These are phyloP conservation scores for Ambispora gerdemannii DNA, from an alignment of 192 early-diverging fungal species.

Conservation along the genomic window DNA sequence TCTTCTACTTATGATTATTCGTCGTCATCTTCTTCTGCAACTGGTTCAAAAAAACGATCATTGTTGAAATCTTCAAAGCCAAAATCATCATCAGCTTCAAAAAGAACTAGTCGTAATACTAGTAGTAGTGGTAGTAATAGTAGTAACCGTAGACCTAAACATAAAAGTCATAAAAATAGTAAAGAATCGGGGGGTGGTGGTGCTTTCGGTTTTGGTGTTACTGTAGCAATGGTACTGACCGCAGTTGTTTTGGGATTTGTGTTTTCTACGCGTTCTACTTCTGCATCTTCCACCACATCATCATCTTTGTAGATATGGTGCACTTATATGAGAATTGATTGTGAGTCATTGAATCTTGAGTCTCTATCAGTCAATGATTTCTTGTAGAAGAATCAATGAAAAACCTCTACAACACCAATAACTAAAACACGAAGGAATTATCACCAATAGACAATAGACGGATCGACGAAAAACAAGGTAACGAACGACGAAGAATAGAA, in stretches of 20 bases:
- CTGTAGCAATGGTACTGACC: slow-evolving; percentile 40
- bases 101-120: slow-evolving; percentile 27
- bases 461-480: no score
- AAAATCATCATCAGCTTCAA: slow-evolving; percentile 31
- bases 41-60: slow-evolving; percentile 18
- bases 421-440: no score
- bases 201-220: slow-evolving; percentile 4
- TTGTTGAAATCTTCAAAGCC: not conserved
- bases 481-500: no score
- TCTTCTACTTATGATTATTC: slow-evolving; percentile 25
- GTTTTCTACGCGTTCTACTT: slow-evolving; percentile 33
- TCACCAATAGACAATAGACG: no score
- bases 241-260: slow-evolving; percentile 44
- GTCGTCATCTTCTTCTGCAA: not conserved
- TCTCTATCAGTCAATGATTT: no score
- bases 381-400: no score
- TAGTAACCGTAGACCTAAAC: slow-evolving; percentile 30
- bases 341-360: no score
- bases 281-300: not conserved
- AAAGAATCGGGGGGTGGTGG: not conserved
- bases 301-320: slow-evolving; percentile 28
- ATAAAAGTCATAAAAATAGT: slow-evolving; percentile 7
- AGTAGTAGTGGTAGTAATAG: slow-evolving; percentile 25
- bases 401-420: no score
- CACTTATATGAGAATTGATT: slow-evolving; percentile 16